Percentiles rank a stretch among this genome's conserved stretches.
Evolutionary conservation across 148 eudicot genomes (phyloP).

Genomic region (Chenopodium album): DNA sequence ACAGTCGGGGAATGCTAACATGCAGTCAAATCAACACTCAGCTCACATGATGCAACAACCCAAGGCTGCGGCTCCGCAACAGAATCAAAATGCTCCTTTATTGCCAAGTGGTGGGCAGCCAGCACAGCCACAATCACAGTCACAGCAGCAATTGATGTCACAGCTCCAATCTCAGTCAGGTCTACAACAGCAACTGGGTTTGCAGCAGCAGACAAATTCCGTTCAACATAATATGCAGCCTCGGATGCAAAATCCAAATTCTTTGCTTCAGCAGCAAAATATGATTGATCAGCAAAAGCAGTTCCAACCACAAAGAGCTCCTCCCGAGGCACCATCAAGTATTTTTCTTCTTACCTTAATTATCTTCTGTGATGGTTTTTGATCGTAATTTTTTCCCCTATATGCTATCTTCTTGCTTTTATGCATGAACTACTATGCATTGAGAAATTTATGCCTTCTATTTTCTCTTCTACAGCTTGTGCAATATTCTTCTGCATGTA

Average conservation of each 20-base stretch:
- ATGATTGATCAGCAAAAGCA: conserved; percentile 82
- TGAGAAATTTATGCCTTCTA: not conserved
- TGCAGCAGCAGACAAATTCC: conserved; percentile 67
- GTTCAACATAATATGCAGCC: conserved; percentile 77
- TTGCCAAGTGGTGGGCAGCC: conserved; percentile 59
- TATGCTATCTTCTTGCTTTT: not conserved
- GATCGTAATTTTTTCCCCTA: not conserved
- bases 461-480: not conserved
- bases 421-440: not conserved
- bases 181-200: conserved; percentile 68
- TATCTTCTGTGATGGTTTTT: not conserved
- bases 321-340: conserved; percentile 77
- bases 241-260: conserved; percentile 62
- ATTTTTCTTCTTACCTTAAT: conserved; percentile 22
- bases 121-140: conserved; percentile 55
- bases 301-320: conserved; percentile 68
- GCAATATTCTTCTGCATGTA: not conserved
- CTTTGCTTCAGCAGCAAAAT: conserved; percentile 73
- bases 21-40: conserved; percentile 67
- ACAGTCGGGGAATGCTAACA: conserved; percentile 61
- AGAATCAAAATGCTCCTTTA: conserved; percentile 54
- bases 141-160: conserved; percentile 71
- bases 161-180: conserved; percentile 79
- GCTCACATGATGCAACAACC: conserved; percentile 64
- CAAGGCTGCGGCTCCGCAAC: conserved; percentile 62